These are phyloP conservation scores for Thalia dealbata DNA, from an alignment of 176 grass and related monocot species.

Conservation along the genomic window DNA sequence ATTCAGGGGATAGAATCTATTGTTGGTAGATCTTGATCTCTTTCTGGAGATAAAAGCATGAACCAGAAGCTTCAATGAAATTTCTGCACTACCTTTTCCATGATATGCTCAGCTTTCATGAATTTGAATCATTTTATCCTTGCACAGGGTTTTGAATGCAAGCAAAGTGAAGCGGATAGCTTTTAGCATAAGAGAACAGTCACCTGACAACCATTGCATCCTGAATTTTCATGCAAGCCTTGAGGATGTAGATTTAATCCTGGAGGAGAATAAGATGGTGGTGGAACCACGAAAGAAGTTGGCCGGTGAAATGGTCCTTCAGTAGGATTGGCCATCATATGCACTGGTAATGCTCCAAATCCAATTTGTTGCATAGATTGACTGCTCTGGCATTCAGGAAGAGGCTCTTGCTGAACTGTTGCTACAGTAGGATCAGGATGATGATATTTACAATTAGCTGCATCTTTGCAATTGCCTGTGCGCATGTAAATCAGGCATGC, in stretches of 20 bases:
- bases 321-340: constrained; percentile 33
- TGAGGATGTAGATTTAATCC: constrained; percentile 52
- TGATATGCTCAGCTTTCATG: not conserved
- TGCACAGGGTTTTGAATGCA: not conserved
- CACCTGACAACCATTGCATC: constrained; percentile 78
- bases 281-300: constrained; percentile 49
- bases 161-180: not conserved
- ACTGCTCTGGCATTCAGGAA: constrained; percentile 30
- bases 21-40: too few relatives aligned
- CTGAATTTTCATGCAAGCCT: constrained; percentile 48
- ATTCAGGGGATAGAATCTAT: too few relatives aligned
- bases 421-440: constrained; percentile 76
- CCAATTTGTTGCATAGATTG: constrained; percentile 40
- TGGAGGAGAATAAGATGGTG: constrained; percentile 39
- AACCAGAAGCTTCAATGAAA: too few relatives aligned
- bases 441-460: constrained; percentile 74
- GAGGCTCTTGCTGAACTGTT: constrained; percentile 28
- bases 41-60: too few relatives aligned
- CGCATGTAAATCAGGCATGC: constrained; percentile 95
- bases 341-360: constrained; percentile 33
- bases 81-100: not conserved
- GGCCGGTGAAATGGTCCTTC: constrained; percentile 41
- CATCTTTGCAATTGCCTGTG: constrained; percentile 79
- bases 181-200: constrained; percentile 6
- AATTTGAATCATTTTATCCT: not conserved